phyloP scores from a whole-genome alignment of 164 flowering plant species.

The Vitis amurensis region DNA sequence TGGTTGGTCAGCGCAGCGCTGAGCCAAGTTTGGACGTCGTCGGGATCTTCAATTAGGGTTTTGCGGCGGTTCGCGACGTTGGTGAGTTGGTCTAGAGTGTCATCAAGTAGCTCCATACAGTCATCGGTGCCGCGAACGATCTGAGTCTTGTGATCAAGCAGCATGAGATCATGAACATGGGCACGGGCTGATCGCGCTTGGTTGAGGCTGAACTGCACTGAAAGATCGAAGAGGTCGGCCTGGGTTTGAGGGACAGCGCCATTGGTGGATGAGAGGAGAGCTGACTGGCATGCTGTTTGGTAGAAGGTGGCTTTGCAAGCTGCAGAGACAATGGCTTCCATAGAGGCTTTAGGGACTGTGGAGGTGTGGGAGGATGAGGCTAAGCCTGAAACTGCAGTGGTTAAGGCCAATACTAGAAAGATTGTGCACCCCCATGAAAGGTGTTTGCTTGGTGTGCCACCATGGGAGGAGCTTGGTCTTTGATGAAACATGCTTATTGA shows the following conservation, averaged over 20 bases:
- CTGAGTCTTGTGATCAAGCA: background rate
- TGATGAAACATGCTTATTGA: no score
- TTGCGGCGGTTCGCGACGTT: background rate
- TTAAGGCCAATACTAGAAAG: no score
- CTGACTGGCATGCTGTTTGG: background rate
- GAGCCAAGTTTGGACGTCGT: conserved; percentile 16
- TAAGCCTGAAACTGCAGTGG: no score
- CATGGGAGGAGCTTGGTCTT: no score
- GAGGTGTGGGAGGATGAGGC: no score
- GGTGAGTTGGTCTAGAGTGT: conserved; percentile 5
- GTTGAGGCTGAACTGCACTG: conserved; percentile 2
- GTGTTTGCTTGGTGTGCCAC: no score
- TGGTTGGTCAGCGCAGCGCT: conserved; percentile 20
- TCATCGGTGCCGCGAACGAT: background rate
- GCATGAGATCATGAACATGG: background rate
- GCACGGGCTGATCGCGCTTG: conserved; percentile 9
- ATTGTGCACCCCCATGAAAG: no score
- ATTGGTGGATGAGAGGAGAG: background rate
- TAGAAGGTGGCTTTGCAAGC: background rate
- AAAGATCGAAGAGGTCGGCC: background rate
- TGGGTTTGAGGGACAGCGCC: background rate
- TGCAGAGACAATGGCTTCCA: background rate
- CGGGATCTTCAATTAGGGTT: background rate
- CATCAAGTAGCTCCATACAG: conserved; percentile 22
- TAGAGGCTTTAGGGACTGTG: background rate